Percentiles rank a stretch among this genome's conserved stretches.
Conservation (phyloP, 345 rosid genomes). For the Conringia planisiliqua region DNA sequence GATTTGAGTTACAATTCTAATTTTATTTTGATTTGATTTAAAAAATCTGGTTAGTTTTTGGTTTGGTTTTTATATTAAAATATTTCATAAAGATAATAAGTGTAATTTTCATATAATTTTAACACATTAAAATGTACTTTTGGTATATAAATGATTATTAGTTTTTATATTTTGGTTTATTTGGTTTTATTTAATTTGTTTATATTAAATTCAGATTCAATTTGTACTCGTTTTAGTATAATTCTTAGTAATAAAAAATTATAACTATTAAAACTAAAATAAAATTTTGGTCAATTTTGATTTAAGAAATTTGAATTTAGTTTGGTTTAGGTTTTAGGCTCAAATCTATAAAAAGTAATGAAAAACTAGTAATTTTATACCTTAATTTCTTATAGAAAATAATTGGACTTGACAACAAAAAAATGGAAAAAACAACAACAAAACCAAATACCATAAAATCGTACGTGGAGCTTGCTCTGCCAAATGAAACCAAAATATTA, state of each 20-base stretch:
- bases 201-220: not conserved
- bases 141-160: too few relatives aligned
- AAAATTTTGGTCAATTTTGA: not conserved
- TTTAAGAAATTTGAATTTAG: not conserved
- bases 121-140: not conserved
- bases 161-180: too few relatives aligned
- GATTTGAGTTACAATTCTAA: too few relatives aligned
- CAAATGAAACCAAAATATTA: not conserved
- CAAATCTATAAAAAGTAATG: not conserved
- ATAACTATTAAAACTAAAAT: not conserved
- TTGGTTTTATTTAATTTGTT: not conserved
- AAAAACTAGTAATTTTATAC: not conserved
- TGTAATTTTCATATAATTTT: not conserved
- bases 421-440: not conserved
- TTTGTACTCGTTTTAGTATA: not conserved
- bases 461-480: slow-evolving; percentile 1
- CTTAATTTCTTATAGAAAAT: not conserved
- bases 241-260: not conserved
- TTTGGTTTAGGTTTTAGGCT: too few relatives aligned
- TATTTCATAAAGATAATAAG: not conserved
- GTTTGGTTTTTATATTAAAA: not conserved
- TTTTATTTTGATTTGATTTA: too few relatives aligned
- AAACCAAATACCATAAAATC: not conserved
- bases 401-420: not conserved
- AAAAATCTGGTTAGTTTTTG: not conserved